These are phyloP conservation scores for Halophytophthora batemanensis DNA, from an alignment of 352 stramenopile genomes.

Conservation along the genomic window DNA sequence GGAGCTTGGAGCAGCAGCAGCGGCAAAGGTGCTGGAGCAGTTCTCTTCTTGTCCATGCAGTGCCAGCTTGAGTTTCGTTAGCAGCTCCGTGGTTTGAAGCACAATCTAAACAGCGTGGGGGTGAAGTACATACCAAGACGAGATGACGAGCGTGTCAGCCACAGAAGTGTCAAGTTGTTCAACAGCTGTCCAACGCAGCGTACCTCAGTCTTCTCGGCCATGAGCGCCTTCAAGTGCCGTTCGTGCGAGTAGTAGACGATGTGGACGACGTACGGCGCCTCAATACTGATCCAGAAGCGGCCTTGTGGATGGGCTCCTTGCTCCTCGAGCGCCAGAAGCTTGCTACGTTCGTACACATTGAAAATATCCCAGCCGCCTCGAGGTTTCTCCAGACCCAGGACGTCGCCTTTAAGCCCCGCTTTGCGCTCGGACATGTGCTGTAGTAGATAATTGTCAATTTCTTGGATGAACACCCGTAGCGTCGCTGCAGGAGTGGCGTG, in stretches of 20 bases:
- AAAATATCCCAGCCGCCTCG: slow-evolving; percentile 45
- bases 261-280: slow-evolving; percentile 64
- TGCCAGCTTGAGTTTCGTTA: slow-evolving; percentile 34
- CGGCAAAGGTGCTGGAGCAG: slow-evolving; percentile 7
- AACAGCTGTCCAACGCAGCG: slow-evolving; percentile 1
- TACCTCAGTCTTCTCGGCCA: slow-evolving; percentile 75
- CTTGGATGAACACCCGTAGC: slow-evolving; percentile 72
- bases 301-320: slow-evolving; percentile 26
- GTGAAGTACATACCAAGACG: slow-evolving; percentile 1
- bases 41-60: slow-evolving; percentile 26
- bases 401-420: slow-evolving; percentile 27
- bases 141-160: slow-evolving; percentile 1
- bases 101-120: slow-evolving; percentile 48
- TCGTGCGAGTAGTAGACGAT: slow-evolving; percentile 77
- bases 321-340: slow-evolving; percentile 27
- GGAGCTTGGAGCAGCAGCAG: slow-evolving; percentile 6
- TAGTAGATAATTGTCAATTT: slow-evolving; percentile 54
- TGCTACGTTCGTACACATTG: slow-evolving; percentile 38
- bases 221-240: slow-evolving; percentile 53
- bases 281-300: slow-evolving; percentile 73
- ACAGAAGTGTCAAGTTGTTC: background rate
- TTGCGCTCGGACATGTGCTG: slow-evolving; percentile 33
- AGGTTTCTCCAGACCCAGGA: slow-evolving; percentile 48
- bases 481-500: slow-evolving; percentile 42
- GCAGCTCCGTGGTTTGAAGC: slow-evolving; percentile 52